Evolutionary conservation across 2,329 filamentous ascomycete species (phyloP).

Genomic region (Blumeriella jaapii): DNA sequence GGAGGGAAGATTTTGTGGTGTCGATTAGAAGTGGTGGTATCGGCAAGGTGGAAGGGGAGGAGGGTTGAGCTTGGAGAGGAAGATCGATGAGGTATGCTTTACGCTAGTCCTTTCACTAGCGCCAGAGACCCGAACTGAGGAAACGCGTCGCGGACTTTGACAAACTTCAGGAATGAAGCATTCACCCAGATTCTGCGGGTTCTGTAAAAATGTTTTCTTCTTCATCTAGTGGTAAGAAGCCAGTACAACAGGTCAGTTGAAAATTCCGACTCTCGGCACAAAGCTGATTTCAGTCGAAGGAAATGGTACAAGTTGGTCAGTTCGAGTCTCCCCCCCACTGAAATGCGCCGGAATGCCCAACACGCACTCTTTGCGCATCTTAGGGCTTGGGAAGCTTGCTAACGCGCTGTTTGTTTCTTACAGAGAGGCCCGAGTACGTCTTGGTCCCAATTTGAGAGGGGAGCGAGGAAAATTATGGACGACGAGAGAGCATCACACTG

Average conservation of each 20-base stretch:
- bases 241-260: conserved; percentile 53
- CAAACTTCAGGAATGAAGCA: conserved; percentile 10
- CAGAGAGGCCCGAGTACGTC: conserved; percentile 54
- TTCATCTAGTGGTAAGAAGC: conserved; percentile 55
- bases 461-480: conserved; percentile 6
- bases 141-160: no score
- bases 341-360: background rate
- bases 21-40: no score
- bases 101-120: no score
- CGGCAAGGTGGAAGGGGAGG: no score
- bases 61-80: no score
- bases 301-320: conserved; percentile 99
- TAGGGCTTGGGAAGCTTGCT: conserved; percentile 8
- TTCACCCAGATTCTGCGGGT: conserved; percentile 7
- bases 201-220: conserved; percentile 47
- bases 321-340: conserved; percentile 28
- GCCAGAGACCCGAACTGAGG: background rate
- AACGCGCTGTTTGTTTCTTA: conserved; percentile 10
- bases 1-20: no score
- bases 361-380: background rate
- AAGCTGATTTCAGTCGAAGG: conserved; percentile 42
- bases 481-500: conserved; percentile 11
- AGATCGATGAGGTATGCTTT: no score
- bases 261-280: conserved; percentile 8
- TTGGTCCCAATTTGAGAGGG: background rate